Conservation (phyloP, 1,139 yeast genomes). For the Blastobotrys aristatus region DNA sequence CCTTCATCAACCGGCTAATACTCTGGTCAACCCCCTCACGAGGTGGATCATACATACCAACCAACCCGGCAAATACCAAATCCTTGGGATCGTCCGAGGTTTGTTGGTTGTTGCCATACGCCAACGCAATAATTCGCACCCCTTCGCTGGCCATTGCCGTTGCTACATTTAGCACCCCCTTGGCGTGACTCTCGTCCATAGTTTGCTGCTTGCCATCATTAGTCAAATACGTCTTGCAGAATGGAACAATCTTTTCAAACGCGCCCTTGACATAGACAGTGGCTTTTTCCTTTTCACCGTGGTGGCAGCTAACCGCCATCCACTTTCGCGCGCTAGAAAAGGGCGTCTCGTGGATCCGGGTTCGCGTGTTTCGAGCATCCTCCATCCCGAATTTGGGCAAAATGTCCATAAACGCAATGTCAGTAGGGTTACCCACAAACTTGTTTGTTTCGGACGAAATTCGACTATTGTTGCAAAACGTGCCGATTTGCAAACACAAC, state of each 20-base stretch:
- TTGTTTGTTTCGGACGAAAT: constrained; percentile 61
- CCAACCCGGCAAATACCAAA: constrained; percentile 71
- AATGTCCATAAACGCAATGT: constrained; percentile 78
- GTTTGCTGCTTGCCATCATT: constrained; percentile 50
- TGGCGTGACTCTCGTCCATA: constrained; percentile 47
- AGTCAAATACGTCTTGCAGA: constrained; percentile 56
- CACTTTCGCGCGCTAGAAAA: constrained; percentile 80
- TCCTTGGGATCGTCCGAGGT: constrained; percentile 37
- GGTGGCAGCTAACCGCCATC: constrained; percentile 74
- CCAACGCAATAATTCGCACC: constrained; percentile 79
- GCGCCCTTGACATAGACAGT: constrained; percentile 86
- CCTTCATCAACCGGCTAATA: constrained; percentile 67
- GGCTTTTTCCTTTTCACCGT: constrained; percentile 50
- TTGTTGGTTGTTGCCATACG: constrained; percentile 43
- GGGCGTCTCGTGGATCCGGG: constrained; percentile 68
- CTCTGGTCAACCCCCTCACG: constrained; percentile 75
- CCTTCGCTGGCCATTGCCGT: constrained; percentile 73
- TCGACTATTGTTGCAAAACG: constrained; percentile 72
- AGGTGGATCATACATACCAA: constrained; percentile 97
- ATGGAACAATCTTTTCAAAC: constrained; percentile 61
- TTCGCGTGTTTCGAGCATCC: constrained; percentile 58
- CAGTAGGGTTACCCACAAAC: constrained; percentile 89
- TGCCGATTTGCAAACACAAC: constrained; percentile 58
- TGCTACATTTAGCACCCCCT: constrained; percentile 50
- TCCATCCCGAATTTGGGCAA: constrained; percentile 64